A percentile compares a stretch with the other conserved stretches of the same genome.
Conservation (phyloP, 768 basidiomycete genomes). For the Boletus vermiculosoides region DNA sequence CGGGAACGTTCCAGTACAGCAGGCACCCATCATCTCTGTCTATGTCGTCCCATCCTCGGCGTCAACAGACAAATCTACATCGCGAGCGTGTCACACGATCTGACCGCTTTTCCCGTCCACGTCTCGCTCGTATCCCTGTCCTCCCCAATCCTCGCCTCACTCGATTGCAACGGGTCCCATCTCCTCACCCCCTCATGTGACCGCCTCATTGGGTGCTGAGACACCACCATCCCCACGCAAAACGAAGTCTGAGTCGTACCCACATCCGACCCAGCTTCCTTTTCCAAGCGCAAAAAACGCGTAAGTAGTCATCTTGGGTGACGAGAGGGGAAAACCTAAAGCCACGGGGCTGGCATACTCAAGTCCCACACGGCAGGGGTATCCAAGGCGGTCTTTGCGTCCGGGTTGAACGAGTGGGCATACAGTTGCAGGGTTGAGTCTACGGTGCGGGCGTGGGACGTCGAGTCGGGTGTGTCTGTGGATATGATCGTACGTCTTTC, state of each 20-base stretch:
- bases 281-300: slow-evolving; percentile 50
- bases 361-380: slow-evolving; percentile 84
- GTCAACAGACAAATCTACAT: slow-evolving; percentile 36
- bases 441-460: slow-evolving; percentile 85
- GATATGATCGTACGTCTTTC: slow-evolving; percentile 55
- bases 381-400: slow-evolving; percentile 64
- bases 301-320: too few species aligned
- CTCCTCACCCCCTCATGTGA: slow-evolving; percentile 90
- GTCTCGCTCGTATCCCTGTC: slow-evolving; percentile 8
- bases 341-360: too few species aligned
- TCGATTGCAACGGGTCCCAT: slow-evolving; percentile 75
- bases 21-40: slow-evolving; percentile 66
- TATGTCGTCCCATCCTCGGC: slow-evolving; percentile 46
- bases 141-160: slow-evolving; percentile 47
- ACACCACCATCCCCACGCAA: slow-evolving; percentile 53
- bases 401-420: slow-evolving; percentile 25
- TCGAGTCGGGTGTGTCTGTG: slow-evolving; percentile 69
- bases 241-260: slow-evolving; percentile 65
- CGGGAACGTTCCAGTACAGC: slow-evolving; percentile 50
- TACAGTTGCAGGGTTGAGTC: slow-evolving; percentile 74
- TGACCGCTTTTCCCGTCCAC: too few species aligned
- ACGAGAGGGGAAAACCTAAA: too few species aligned
- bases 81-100: slow-evolving; percentile 75
- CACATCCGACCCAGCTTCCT: background rate
- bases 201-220: slow-evolving; percentile 49